Evolutionary conservation across 257 asterid species (phyloP).

Genomic region (Jacaranda copaia): DNA sequence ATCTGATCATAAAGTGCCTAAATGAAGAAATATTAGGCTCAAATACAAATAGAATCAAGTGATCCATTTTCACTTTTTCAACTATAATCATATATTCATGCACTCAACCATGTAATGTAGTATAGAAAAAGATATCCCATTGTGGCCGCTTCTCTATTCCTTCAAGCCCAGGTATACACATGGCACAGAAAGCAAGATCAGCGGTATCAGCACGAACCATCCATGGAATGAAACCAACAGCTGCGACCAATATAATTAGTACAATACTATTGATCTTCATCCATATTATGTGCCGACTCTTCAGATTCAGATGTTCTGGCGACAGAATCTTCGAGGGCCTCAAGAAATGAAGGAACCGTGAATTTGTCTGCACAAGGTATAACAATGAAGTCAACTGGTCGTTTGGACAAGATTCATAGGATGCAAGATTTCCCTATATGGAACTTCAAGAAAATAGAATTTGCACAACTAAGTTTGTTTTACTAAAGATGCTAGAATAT

Average conservation of each 20-base stretch:
- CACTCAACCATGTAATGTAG: slow-evolving; percentile 6
- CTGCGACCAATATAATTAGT: neutral
- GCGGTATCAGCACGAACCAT: slow-evolving; percentile 21
- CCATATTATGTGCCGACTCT: slow-evolving; percentile 68
- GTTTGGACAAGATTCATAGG: neutral
- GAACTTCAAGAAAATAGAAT: neutral
- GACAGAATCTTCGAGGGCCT: slow-evolving; percentile 97
- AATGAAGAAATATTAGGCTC: slow-evolving; percentile 8
- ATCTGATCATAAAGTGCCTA: neutral
- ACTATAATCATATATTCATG: slow-evolving; percentile 3
- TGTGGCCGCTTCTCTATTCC: slow-evolving; percentile 10
- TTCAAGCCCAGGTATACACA: slow-evolving; percentile 9
- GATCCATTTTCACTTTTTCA: slow-evolving; percentile 15
- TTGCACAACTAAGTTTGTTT: neutral
- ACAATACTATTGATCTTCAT: slow-evolving; percentile 70
- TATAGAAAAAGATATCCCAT: slow-evolving; percentile 27
- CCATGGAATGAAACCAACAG: slow-evolving; percentile 27
- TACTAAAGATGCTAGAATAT: slow-evolving; percentile 16
- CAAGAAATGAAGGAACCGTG: slow-evolving; percentile 92
- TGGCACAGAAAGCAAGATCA: slow-evolving; percentile 26
- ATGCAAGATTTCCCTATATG: neutral
- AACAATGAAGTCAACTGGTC: slow-evolving; percentile 21
- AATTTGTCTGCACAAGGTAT: slow-evolving; percentile 63
- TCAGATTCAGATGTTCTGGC: slow-evolving; percentile 50
- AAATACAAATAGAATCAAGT: neutral